These are phyloP conservation scores for Aspergillus unguis DNA, from an alignment of 2,329 filamentous ascomycete species.

Conservation along the genomic window DNA sequence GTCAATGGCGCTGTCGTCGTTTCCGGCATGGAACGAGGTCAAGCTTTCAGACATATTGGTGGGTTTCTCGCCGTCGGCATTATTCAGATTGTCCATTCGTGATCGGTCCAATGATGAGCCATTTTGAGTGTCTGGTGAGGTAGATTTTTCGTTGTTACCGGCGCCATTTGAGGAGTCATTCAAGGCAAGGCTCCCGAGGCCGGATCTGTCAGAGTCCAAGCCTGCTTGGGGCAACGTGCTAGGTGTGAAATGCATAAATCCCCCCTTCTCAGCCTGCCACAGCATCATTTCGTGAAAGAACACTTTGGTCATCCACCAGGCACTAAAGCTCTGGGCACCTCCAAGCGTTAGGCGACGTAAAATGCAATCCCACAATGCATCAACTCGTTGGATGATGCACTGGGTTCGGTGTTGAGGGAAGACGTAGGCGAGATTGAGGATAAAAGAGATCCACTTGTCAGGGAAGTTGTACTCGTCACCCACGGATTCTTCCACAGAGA, in stretches of 20 bases:
- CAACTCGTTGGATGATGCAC: slow-evolving; percentile 45
- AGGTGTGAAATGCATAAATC: slow-evolving; percentile 66
- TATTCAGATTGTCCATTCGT: slow-evolving; percentile 20
- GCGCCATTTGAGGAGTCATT: slow-evolving; percentile 20
- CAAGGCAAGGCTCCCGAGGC: slow-evolving; percentile 20
- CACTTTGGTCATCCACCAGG: slow-evolving; percentile 74
- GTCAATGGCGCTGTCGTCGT: slow-evolving; percentile 72
- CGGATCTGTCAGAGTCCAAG: slow-evolving; percentile 23
- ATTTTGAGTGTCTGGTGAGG: slow-evolving; percentile 19
- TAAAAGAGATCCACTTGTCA: slow-evolving; percentile 47
- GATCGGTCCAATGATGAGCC: slow-evolving; percentile 15
- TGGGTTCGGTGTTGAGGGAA: slow-evolving; percentile 43
- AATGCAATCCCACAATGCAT: slow-evolving; percentile 43
- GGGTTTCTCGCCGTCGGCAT: slow-evolving; percentile 42
- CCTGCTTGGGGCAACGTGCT: slow-evolving; percentile 29
- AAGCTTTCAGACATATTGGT: slow-evolving; percentile 45
- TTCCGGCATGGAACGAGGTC: slow-evolving; percentile 29
- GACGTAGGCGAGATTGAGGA: slow-evolving; percentile 38
- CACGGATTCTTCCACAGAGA: slow-evolving; percentile 35
- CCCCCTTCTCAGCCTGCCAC: slow-evolving; percentile 85
- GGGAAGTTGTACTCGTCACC: slow-evolving; percentile 48
- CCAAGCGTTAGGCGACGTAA: slow-evolving; percentile 44
- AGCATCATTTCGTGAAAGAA: slow-evolving; percentile 93
- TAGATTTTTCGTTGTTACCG: slow-evolving; percentile 16
- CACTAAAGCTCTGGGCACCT: slow-evolving; percentile 47